Evolutionary conservation across 2,329 filamentous ascomycete species (phyloP).

Genomic region (Hypoxylon sp.): DNA sequence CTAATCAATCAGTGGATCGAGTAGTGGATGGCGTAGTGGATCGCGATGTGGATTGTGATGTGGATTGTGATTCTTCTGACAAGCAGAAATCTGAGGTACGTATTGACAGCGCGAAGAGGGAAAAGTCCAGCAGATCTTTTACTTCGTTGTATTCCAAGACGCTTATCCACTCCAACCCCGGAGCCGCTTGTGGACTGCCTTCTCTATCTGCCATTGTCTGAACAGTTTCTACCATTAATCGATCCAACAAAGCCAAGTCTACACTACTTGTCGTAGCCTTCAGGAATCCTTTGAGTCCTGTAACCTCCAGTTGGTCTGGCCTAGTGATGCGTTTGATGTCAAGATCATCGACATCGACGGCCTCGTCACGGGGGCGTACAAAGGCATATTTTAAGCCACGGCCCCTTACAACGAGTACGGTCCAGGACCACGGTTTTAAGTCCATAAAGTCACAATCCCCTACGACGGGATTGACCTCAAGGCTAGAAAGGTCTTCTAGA

Average conservation of each 20-base stretch:
- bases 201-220: not conserved
- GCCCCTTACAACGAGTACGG: not conserved
- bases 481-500: not conserved
- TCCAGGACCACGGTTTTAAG: not conserved
- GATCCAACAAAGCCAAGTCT: slow-evolving; percentile 3
- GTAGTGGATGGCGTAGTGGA: too few relatives aligned
- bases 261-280: not conserved
- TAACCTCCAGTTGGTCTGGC: not conserved
- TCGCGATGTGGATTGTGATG: too few relatives aligned
- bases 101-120: too few relatives aligned
- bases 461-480: not conserved
- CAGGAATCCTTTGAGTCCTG: slow-evolving; percentile 7
- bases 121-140: not conserved
- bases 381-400: slow-evolving; percentile 10
- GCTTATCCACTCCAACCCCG: not conserved
- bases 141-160: not conserved
- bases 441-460: not conserved
- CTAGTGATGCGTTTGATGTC: not conserved
- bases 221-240: not conserved
- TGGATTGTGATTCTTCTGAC: too few relatives aligned
- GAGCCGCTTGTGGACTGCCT: not conserved
- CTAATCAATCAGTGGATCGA: too few relatives aligned
- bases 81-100: too few relatives aligned
- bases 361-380: not conserved
- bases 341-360: too few relatives aligned